These are phyloP conservation scores for Stylosanthes scabra DNA, from an alignment of 331 rosid genomes.

Conservation along the genomic window DNA sequence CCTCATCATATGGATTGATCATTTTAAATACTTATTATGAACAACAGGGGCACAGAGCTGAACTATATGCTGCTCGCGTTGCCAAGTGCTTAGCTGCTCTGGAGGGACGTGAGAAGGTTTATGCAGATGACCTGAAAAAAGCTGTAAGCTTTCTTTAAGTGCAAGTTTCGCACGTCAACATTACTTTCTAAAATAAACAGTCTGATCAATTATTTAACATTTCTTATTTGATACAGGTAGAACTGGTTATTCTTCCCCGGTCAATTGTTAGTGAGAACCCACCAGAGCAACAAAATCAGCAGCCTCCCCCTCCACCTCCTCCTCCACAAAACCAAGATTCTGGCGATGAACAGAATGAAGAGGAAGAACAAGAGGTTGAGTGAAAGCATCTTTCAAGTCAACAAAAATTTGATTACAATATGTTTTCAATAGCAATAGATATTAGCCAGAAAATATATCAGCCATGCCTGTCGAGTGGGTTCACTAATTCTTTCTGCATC, in stretches of 20 bases:
- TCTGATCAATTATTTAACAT: conserved; percentile 24
- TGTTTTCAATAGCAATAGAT: conserved; percentile 10
- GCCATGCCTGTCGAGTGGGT: conserved; percentile 22
- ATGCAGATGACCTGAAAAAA: conserved; percentile 91
- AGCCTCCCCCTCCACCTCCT: conserved; percentile 95
- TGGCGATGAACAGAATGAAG: conserved; percentile 80
- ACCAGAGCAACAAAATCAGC: conserved; percentile 95
- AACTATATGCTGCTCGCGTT: conserved; percentile 95
- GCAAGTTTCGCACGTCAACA: conserved; percentile 7
- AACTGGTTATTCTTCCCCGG: conserved; percentile 93
- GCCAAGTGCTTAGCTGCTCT: conserved; percentile 94
- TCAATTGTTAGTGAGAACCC: conserved; percentile 80
- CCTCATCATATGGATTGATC: conserved; percentile 19
- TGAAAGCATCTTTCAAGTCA: conserved; percentile 37
- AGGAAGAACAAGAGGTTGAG: conserved; percentile 82
- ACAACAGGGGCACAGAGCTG: conserved; percentile 97
- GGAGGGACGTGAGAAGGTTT: conserved; percentile 95
- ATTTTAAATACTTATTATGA: conserved; percentile 35
- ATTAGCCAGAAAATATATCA: conserved; percentile 14
- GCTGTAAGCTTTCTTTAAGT: conserved; percentile 71
- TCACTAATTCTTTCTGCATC: conserved; percentile 29
- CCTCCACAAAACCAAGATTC: conserved; percentile 96
- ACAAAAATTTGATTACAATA: conserved; percentile 7
- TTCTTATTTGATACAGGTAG: conserved; percentile 69
- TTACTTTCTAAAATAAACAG: conserved; percentile 21